Conservation (phyloP, 306 rosid genomes). For the Prunus mume region DNA sequence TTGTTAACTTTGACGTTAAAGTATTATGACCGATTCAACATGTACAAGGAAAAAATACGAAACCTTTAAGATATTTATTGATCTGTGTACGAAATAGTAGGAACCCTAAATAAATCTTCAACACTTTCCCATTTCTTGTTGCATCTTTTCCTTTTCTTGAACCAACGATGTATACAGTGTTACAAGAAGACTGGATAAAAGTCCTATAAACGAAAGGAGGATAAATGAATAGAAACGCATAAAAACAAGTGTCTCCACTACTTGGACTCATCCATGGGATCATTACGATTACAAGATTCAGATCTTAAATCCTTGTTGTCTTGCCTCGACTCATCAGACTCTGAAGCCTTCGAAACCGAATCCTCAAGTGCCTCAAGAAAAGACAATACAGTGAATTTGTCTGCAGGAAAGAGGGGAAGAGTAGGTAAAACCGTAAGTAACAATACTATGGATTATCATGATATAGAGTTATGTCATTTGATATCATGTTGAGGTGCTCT, state of each 20-base stretch:
- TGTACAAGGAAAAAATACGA: neutral
- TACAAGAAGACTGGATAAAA: neutral
- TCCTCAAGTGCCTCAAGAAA: constrained; percentile 96
- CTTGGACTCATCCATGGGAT: constrained; percentile 76
- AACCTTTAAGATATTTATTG: neutral
- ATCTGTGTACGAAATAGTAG: neutral
- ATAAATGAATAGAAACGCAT: constrained; percentile 9
- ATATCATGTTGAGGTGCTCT: neutral
- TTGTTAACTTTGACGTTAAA: neutral
- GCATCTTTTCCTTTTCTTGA: constrained; percentile 1
- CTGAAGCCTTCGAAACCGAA: constrained; percentile 51
- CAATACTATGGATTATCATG: neutral
- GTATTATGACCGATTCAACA: neutral
- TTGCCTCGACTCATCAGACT: constrained; percentile 53
- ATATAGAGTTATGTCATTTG: neutral
- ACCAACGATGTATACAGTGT: constrained; percentile 5
- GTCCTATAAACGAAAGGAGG: neutral
- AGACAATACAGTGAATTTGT: constrained; percentile 83
- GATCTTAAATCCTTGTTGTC: constrained; percentile 71
- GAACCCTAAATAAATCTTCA: neutral
- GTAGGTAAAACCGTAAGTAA: neutral
- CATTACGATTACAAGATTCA: constrained; percentile 57
- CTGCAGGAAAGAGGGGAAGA: constrained; percentile 41
- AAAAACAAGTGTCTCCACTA: constrained; percentile 24
- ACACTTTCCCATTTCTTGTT: neutral